Evolutionary conservation across 345 rosid genomes (phyloP).

Genomic region (Turritis glabra): DNA sequence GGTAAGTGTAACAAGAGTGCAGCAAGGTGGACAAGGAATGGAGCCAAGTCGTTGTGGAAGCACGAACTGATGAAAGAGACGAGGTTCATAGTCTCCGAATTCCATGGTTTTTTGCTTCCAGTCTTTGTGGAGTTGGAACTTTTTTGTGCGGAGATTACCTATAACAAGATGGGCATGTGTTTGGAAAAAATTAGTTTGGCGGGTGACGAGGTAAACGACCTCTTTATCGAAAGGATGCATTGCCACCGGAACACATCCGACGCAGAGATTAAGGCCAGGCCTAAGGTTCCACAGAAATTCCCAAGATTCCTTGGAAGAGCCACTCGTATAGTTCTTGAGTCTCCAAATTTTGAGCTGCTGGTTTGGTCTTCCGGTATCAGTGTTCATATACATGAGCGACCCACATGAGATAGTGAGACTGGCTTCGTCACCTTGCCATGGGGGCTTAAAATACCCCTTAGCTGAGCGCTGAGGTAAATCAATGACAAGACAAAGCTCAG

Average conservation of each 20-base stretch:
- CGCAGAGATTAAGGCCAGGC: background rate
- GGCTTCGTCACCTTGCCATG: background rate
- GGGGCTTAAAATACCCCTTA: background rate
- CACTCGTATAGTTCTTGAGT: background rate
- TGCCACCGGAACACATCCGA: background rate
- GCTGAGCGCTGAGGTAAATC: background rate
- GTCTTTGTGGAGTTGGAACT: background rate
- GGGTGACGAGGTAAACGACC: background rate
- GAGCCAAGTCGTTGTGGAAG: background rate
- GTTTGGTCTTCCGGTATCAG: background rate
- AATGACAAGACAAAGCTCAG: background rate
- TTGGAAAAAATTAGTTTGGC: background rate
- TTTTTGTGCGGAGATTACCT: background rate
- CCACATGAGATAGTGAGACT: background rate
- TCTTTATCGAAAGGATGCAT: too few relatives aligned
- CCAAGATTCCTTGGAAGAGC: background rate
- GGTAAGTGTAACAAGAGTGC: background rate
- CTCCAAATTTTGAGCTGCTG: background rate
- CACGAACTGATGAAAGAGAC: background rate
- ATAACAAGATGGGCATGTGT: background rate
- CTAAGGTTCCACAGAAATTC: background rate
- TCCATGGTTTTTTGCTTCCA: background rate
- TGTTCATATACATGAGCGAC: background rate
- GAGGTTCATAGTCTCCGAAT: background rate
- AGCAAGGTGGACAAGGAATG: constrained; percentile 2